Evolutionary conservation across 139 green algal genomes (phyloP).

Genomic region (Diplosphaera chodatii): DNA sequence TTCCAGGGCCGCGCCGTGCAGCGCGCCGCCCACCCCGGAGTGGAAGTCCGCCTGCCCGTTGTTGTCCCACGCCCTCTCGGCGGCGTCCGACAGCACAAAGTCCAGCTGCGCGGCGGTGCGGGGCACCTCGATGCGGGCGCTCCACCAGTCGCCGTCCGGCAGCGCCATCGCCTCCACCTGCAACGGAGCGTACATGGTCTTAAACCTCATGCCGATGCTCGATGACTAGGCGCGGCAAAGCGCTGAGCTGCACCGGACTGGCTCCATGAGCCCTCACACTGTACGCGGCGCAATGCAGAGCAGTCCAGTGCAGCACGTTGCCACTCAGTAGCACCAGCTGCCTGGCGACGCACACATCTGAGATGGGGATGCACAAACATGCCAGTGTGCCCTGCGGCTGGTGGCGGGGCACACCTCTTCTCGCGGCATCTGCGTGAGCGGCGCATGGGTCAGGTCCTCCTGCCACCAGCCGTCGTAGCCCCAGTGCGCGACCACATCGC

Average conservation of each 20-base stretch:
- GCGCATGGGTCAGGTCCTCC: slow-evolving; percentile 47
- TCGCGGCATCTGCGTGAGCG: background rate
- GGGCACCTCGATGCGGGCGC: slow-evolving; percentile 44
- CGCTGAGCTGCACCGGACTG: too few species aligned
- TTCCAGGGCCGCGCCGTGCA: background rate
- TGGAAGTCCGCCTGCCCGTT: slow-evolving; percentile 66
- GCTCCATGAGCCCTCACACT: too few species aligned
- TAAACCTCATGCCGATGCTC: too few species aligned
- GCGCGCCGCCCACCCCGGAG: slow-evolving; percentile 33
- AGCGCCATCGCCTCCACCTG: slow-evolving; percentile 33
- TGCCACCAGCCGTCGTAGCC: slow-evolving; percentile 79
- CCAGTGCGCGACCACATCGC: slow-evolving; percentile 52
- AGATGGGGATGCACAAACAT: too few species aligned
- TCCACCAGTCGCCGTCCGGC: slow-evolving; percentile 47
- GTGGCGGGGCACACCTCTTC: background rate
- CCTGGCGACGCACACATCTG: too few species aligned
- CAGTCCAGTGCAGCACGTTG: too few species aligned
- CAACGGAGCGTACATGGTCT: too few species aligned
- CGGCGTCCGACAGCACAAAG: slow-evolving; percentile 71
- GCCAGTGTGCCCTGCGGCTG: too few species aligned
- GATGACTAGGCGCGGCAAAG: too few species aligned
- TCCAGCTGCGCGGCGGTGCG: slow-evolving; percentile 56
- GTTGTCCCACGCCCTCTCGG: slow-evolving; percentile 76
- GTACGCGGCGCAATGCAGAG: too few species aligned
- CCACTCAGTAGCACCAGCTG: too few species aligned